Base-by-base conservation (phyloP, 148 eudicot genomes). In the Spergularia marina region DNA sequence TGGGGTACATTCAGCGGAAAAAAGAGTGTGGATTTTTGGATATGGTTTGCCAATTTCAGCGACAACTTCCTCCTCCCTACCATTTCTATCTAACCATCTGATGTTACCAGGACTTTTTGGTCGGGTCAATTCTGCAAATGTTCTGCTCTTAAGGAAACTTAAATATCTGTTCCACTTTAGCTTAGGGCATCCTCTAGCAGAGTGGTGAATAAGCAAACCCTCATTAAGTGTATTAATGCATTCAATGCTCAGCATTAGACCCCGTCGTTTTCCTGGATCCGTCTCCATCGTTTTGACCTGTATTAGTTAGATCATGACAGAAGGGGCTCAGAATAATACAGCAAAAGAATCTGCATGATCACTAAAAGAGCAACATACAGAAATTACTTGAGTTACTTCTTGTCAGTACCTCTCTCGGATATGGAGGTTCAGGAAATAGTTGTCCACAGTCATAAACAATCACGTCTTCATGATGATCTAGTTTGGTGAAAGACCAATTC, bases 391-490 rank as follows among this genome's bases (percentile, higher is more conserved):
- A 16, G 36, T 66, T 60, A 71, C 10, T 18, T 62, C 41, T 53
- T 10, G 52, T 7, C 39, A 58, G 75, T 87, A 94, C 97, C 96
- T 95, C 94, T 95, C 84, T 85, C n/a, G 98, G 98, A 84, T 86
- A 92, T 72, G 98, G 98, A 67, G 98, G 98, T 86, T 90, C 98
- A 17, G 98, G 92, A 79, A 95, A 95, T 44, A 95, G 98, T 65
- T 91, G 87, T 53, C 90, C 92, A 78, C 98, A 95, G 54, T 95
- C 92, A 84, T 95, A 95, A 76, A 92, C 98, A 74, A 92, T 78
- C 23, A 61, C 84, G 80, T 92, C 97, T 69, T 90, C 90, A 81
- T 95, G 96, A 81, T 90, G 87, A 53, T 89, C 89, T 76, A 92
- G 80, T 86, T 95, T 95, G 71, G 89, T 83, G 84, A 95, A 95